Percentiles rank a stretch among this genome's conserved stretches.
phyloP scores from a whole-genome alignment of 164 flowering plant genomes.

The Protea cynaroides region DNA sequence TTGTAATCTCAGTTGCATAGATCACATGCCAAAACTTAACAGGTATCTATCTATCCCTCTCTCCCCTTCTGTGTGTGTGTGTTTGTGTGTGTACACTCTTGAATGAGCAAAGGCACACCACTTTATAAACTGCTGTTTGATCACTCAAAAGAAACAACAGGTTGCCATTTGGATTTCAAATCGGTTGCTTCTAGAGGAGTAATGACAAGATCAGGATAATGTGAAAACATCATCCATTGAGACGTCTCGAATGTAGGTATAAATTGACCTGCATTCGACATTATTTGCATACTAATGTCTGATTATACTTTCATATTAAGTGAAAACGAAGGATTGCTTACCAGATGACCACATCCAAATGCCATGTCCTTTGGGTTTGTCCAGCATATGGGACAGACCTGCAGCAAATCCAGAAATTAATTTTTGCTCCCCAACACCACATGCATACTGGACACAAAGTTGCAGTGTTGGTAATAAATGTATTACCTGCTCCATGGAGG shows the following conservation, averaged over 20 bases:
- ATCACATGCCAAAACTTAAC: no score
- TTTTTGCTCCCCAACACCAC: neutral
- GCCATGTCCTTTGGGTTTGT: slow-evolving; percentile 84
- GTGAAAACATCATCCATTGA: neutral
- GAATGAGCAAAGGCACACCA: no score
- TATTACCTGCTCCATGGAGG: slow-evolving; percentile 40
- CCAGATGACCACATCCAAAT: slow-evolving; percentile 85
- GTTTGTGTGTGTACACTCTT: no score
- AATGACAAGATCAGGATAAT: neutral
- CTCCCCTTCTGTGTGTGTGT: no score
- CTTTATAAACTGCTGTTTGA: no score
- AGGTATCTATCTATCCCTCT: no score
- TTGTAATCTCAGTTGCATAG: no score
- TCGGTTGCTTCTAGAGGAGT: neutral
- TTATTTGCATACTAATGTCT: neutral
- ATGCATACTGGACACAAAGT: neutral
- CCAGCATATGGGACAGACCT: slow-evolving; percentile 85
- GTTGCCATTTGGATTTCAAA: no score
- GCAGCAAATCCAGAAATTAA: neutral
- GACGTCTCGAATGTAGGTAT: neutral
- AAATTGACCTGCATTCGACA: neutral
- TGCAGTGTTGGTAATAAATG: neutral
- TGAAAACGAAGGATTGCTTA: slow-evolving; percentile 22
- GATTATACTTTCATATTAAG: neutral
- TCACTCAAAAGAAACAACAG: no score